These are phyloP conservation scores for Metschnikowia orientalis DNA, from an alignment of 805 yeast species.

Conservation along the genomic window DNA sequence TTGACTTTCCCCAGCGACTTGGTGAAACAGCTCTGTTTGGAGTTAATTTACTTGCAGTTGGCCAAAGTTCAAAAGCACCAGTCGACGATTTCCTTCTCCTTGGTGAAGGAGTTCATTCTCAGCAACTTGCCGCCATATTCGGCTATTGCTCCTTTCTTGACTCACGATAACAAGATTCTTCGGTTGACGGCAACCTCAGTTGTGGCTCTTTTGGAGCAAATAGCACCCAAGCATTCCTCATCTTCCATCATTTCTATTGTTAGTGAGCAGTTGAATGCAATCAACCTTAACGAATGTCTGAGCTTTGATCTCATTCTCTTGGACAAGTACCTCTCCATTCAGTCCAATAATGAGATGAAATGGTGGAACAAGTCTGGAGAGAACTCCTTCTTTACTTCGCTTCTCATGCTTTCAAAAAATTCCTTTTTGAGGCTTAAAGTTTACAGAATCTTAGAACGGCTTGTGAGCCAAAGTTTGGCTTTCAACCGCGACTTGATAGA, in stretches of 20 bases:
- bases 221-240: conserved; percentile 19
- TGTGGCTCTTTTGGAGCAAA: conserved; percentile 29
- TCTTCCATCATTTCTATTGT: conserved; percentile 13
- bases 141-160: conserved; percentile 41
- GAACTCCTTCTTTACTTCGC: conserved; percentile 62
- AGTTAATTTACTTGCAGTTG: conserved; percentile 59
- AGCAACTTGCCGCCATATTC: conserved; percentile 38
- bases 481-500: conserved; percentile 30
- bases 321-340: conserved; percentile 51
- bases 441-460: conserved; percentile 11
- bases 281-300: conserved; percentile 25
- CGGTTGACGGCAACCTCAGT: conserved; percentile 45
- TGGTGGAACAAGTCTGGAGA: conserved; percentile 67
- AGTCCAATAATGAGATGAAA: conserved; percentile 59
- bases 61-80: conserved; percentile 32
- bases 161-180: conserved; percentile 42
- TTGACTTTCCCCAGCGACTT: conserved; percentile 43
- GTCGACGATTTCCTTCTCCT: conserved; percentile 6
- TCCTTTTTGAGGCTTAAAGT: conserved; percentile 10
- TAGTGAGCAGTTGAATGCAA: conserved; percentile 7
- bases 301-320: conserved; percentile 56
- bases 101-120: conserved; percentile 21
- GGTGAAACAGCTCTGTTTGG: conserved; percentile 60
- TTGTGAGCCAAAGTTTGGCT: conserved; percentile 12
- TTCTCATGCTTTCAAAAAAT: conserved; percentile 44